These are phyloP conservation scores for Arabidopsis thaliana DNA, from an alignment of 345 rosid species.

Conservation along the genomic window DNA sequence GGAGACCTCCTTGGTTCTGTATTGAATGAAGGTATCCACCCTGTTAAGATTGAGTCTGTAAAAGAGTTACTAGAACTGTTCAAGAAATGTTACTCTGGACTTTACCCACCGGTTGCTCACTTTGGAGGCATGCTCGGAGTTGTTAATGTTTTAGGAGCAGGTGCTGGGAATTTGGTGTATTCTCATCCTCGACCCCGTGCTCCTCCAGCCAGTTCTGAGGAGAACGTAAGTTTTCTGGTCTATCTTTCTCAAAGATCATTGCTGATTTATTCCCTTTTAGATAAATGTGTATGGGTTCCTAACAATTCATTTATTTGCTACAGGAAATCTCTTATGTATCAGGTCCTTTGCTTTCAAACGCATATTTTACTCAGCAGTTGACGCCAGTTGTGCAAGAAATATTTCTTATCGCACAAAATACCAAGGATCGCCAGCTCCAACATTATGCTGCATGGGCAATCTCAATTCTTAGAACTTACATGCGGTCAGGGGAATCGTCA, in stretches of 20 bases:
- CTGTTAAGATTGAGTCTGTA: constrained; percentile 59
- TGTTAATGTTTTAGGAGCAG: constrained; percentile 81
- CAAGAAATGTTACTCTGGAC: constrained; percentile 71
- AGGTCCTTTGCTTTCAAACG: constrained; percentile 65
- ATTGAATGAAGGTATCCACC: constrained; percentile 73
- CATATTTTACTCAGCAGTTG: constrained; percentile 58
- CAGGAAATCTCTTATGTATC: constrained; percentile 67
- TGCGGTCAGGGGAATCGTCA: constrained; percentile 62
- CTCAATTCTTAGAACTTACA: constrained; percentile 67
- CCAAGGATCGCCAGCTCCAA: constrained; percentile 70
- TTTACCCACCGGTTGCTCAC: constrained; percentile 63
- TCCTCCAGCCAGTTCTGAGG: constrained; percentile 45
- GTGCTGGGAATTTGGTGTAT: constrained; percentile 71
- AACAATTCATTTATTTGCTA: constrained; percentile 34
- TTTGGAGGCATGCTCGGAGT: constrained; percentile 93
- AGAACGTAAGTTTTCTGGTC: constrained; percentile 52
- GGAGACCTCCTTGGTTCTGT: constrained; percentile 77
- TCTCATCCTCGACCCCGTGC: constrained; percentile 52
- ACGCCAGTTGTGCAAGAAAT: constrained; percentile 77
- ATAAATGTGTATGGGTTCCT: constrained; percentile 24
- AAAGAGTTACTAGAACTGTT: constrained; percentile 65
- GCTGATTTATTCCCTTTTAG: constrained; percentile 14
- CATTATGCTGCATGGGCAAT: constrained; percentile 88
- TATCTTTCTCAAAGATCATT: constrained; percentile 15
- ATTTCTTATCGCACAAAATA: constrained; percentile 78